Evolutionary conservation across 2,329 filamentous ascomycete genomes (phyloP), one percentile per base, ranked within the genome.

Genomic region (Truncatella angustata): DNA sequence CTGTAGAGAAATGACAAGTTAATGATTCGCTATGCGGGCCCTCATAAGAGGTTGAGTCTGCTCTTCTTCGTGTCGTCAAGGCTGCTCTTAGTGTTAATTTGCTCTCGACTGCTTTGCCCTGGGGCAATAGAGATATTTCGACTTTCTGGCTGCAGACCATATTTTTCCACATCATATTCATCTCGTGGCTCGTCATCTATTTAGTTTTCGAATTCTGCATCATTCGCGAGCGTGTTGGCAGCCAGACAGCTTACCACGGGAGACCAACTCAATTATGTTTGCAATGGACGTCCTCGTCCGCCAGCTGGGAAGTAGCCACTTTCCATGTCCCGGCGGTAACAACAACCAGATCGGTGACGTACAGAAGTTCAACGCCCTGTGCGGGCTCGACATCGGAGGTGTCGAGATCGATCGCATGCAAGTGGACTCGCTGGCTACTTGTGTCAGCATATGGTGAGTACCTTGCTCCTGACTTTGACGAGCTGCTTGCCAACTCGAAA

Each of bases 271-370:
- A 44, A 44, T 40, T 4, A 49, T 49, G 46, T 3, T 28, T 20
- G 11, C 14, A 26, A 5, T n/a, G 26, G 46, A 21, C 18, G 12
- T 49, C 7, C 3, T 37, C 11, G 16, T 12, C 30, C 30, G 46
- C 3, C 30, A 49, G 34, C 11, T 37, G 6, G 32, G 32, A 12
- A 49, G 21, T n/a, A 49, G 26, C n/a, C 43, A 37, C 20, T 49
- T 49, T 26, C 58, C 58, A 21, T 60, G 58, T 30, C 58, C 58
- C 10, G 36, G 24, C 21, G 58, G 58, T 40, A 60, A 60, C 20
- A 53, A 53, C 45, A 60, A 55, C 6, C 51, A 43, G 55, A 57
- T 60, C 16, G 58, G 58, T 14, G 46, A 35, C 30, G 34, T 50
- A 24, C 50, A 60, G 35, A 24, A 56, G n/a, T 60, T 58, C 28